Conservation (phyloP, 2,329 filamentous ascomycete genomes). For the Xylariales sp. region DNA sequence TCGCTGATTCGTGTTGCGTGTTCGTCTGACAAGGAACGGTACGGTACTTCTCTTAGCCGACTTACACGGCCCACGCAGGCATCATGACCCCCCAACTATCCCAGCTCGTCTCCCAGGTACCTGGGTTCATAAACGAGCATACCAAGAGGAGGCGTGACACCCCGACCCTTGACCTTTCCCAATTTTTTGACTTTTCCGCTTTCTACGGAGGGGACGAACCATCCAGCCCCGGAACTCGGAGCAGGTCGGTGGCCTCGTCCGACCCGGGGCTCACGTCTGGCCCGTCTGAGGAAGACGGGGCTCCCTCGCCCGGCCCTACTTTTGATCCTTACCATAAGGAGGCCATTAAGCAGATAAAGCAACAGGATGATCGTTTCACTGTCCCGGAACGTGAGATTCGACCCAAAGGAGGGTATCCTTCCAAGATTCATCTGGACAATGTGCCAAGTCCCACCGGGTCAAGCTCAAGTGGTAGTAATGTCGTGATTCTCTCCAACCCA, state of each 20-base stretch:
- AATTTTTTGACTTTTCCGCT: conserved; percentile 48
- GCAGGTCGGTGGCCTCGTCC: conserved; percentile 49
- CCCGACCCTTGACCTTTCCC: conserved; percentile 42
- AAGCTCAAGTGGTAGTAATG: conserved; percentile 39
- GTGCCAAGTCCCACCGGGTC: conserved; percentile 39
- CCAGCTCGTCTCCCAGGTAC: conserved; percentile 48
- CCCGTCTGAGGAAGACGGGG: conserved; percentile 50
- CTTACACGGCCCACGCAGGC: conserved; percentile 51
- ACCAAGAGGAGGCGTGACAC: conserved; percentile 45
- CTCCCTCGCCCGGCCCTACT: conserved; percentile 45
- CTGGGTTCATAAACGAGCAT: conserved; percentile 47
- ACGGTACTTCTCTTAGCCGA: conserved; percentile 48
- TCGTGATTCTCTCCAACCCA: conserved; percentile 43
- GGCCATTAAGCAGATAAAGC: conserved; percentile 46
- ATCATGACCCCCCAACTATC: conserved; percentile 48
- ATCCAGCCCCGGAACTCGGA: conserved; percentile 47
- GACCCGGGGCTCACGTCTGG: conserved; percentile 51
- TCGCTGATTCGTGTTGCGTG: conserved; percentile 51
- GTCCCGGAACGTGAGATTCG: conserved; percentile 48
- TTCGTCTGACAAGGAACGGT: conserved; percentile 50
- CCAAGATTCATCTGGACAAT: conserved; percentile 47
- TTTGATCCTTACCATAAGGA: conserved; percentile 46
- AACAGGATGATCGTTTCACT: conserved; percentile 50
- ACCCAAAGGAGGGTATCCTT: conserved; percentile 47
- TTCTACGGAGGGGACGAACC: conserved; percentile 45